Conservation (phyloP, 1,139 yeast species). For the Diutina neorugosa region DNA sequence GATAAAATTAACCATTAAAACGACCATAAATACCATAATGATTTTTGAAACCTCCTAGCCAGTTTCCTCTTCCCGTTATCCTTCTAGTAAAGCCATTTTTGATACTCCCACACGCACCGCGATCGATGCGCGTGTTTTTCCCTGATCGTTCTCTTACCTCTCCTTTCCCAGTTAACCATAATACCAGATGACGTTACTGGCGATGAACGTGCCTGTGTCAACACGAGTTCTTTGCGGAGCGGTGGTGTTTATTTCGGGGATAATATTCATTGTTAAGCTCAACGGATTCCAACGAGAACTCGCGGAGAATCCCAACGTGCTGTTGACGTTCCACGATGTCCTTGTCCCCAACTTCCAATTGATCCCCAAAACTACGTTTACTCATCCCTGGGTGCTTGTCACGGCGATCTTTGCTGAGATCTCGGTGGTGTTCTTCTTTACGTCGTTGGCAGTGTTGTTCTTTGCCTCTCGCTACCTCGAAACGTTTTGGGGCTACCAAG, state of each 20-base stretch:
- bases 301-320: not conserved
- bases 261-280: constrained; percentile 2
- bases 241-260: not conserved
- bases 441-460: constrained; percentile 38
- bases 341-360: constrained; percentile 54
- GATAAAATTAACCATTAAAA: too few relatives aligned
- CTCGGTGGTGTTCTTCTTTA: constrained; percentile 34
- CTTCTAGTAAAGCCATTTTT: too few relatives aligned
- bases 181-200: not conserved
- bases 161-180: not conserved
- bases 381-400: constrained; percentile 67
- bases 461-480: constrained; percentile 42
- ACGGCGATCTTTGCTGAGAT: constrained; percentile 66
- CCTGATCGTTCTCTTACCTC: not conserved
- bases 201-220: not conserved
- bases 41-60: too few relatives aligned
- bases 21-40: too few relatives aligned
- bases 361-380: constrained; percentile 49
- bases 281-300: not conserved
- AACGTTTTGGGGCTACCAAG: constrained; percentile 47
- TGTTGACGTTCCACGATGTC: constrained; percentile 15
- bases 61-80: too few relatives aligned
- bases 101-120: too few relatives aligned
- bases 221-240: constrained; percentile 1
- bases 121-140: not conserved